phyloP scores from a whole-genome alignment of 2,329 filamentous ascomycete genomes.

The Tolypocladium guangdongense region DNA sequence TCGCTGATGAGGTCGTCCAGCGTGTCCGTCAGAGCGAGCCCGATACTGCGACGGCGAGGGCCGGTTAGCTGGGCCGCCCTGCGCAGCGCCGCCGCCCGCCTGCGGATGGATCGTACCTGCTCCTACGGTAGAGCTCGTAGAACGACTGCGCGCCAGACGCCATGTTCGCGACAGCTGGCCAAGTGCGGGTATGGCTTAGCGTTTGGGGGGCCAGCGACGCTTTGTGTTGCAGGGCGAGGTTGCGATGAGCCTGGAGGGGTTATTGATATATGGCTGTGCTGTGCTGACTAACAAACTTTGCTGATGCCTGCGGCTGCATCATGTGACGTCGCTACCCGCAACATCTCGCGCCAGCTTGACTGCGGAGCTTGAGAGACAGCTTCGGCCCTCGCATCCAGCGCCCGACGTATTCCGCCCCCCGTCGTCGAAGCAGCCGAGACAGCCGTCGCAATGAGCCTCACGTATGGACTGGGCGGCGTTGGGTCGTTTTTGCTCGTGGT shows the following conservation, averaged over 20 bases:
- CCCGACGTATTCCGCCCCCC: background rate
- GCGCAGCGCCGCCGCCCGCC: background rate
- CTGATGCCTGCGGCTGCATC: slow-evolving; percentile 9
- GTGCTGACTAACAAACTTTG: slow-evolving; percentile 2
- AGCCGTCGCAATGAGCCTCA: slow-evolving; percentile 52
- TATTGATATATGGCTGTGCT: background rate
- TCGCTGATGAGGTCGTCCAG: slow-evolving; percentile 95
- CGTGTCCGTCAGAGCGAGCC: slow-evolving; percentile 85
- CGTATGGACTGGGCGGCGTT: slow-evolving; percentile 59
- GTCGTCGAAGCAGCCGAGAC: background rate
- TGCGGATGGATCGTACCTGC: slow-evolving; percentile 57
- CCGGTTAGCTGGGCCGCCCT: background rate
- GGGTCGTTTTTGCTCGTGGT: slow-evolving; percentile 60
- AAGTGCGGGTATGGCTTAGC: background rate
- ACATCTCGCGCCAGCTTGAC: background rate
- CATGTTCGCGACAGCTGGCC: slow-evolving; percentile 20
- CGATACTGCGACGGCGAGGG: slow-evolving; percentile 53
- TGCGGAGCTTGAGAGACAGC: background rate
- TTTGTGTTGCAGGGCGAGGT: background rate
- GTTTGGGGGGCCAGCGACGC: background rate
- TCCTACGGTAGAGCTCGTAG: slow-evolving; percentile 97
- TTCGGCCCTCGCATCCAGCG: background rate
- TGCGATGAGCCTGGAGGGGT: background rate
- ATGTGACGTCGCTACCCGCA: slow-evolving; percentile 23
- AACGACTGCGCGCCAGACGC: slow-evolving; percentile 44